phyloP scores from a whole-genome alignment of 2,329 filamentous ascomycete genomes.

The Colletotrichum navitas region DNA sequence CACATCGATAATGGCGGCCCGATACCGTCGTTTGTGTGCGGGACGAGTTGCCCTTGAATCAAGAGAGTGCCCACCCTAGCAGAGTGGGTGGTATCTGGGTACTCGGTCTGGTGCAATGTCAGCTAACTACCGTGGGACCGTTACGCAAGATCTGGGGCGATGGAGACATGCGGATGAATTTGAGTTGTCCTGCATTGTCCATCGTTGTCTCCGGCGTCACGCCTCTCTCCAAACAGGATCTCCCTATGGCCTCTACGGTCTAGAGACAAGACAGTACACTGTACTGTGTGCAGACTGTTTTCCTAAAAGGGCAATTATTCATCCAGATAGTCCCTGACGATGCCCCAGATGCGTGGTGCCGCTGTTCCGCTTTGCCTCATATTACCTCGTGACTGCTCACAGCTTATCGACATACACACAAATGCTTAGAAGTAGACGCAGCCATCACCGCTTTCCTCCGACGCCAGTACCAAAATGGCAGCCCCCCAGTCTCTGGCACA shows the following conservation, averaged over 20 bases:
- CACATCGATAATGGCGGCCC: not conserved
- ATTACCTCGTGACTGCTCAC: not conserved
- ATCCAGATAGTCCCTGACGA: not conserved
- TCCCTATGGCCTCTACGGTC: constrained; percentile 7
- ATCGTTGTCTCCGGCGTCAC: constrained; percentile 19
- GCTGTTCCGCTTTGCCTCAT: constrained; percentile 4
- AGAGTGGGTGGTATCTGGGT: constrained; percentile 2
- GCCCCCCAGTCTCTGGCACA: constrained; percentile 7
- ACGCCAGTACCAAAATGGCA: constrained; percentile 29
- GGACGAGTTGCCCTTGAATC: constrained; percentile 33
- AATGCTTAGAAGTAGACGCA: constrained; percentile 15
- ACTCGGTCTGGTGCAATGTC: constrained; percentile 28
- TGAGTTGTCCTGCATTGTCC: constrained; percentile 38
- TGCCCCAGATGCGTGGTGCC: not conserved
- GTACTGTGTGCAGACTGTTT: constrained; percentile 25
- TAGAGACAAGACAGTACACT: constrained; percentile 8
- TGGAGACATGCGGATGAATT: constrained; percentile 39
- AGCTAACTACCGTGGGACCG: constrained; percentile 28
- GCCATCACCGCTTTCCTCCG: constrained; percentile 36
- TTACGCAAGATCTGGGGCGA: constrained; percentile 28
- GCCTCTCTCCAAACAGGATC: not conserved
- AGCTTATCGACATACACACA: constrained; percentile 26
- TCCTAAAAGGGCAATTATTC: constrained; percentile 17
- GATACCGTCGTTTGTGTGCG: constrained; percentile 15
- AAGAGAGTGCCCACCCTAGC: constrained; percentile 31